Conservation (phyloP, 768 basidiomycete species). For the Coprinopsis sp. region DNA sequence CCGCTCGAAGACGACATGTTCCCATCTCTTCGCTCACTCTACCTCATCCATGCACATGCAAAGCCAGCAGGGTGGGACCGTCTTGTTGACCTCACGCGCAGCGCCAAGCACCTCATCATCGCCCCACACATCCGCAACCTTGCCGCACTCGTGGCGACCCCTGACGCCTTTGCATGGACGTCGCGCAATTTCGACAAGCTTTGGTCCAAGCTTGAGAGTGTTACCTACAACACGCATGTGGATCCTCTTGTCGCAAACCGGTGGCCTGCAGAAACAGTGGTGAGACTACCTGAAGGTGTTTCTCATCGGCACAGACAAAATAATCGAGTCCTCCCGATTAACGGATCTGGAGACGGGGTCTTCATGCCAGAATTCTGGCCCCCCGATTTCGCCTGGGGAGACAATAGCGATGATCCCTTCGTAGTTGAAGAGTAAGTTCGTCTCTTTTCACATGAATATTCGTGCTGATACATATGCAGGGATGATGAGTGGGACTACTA, state of each 20-base stretch:
- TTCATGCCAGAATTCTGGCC: not conserved
- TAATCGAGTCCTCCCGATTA: not conserved
- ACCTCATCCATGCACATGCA: not conserved
- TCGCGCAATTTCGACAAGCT: not conserved
- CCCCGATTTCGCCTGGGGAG: not conserved
- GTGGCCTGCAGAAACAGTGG: too few relatives aligned
- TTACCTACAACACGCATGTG: not conserved
- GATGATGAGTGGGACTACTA: too few relatives aligned
- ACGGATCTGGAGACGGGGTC: not conserved
- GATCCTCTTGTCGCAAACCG: not conserved
- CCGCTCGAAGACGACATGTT: not conserved
- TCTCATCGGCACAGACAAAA: not conserved
- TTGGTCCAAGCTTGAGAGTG: not conserved
- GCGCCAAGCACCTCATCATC: too few relatives aligned
- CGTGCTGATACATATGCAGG: too few relatives aligned
- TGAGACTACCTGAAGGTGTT: too few relatives aligned
- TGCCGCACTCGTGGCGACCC: not conserved
- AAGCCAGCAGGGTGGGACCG: not conserved
- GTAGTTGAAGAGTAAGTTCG: not conserved
- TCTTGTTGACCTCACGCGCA: too few relatives aligned
- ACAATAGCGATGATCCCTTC: not conserved
- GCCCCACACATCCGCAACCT: not conserved
- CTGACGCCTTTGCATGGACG: too few relatives aligned
- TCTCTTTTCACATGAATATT: too few relatives aligned
- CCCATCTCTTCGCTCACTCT: not conserved